Conservation (phyloP, 2,329 filamentous ascomycete species). For the Botrytis fragariae region DNA sequence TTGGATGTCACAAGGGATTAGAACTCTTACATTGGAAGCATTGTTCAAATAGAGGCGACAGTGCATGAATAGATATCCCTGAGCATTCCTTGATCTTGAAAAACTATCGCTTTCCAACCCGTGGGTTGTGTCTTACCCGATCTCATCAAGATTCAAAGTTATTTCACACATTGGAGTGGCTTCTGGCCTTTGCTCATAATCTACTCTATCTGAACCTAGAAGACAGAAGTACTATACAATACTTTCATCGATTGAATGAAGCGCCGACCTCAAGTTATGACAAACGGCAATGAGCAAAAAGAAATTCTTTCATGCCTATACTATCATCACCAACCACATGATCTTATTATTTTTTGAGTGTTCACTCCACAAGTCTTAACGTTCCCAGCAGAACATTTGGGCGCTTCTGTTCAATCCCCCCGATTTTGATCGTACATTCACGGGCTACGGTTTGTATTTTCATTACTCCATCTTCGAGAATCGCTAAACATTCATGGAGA, state of each 20-base stretch:
- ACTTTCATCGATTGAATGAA: neutral
- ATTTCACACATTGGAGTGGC: neutral
- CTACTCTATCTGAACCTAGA: fast-evolving
- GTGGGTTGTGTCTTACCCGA: fast-evolving
- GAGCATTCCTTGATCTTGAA: fast-evolving
- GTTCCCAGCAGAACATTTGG: fast-evolving
- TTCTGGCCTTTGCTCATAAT: neutral
- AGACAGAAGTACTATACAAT: neutral
- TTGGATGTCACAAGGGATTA: neutral
- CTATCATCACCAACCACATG: too few relatives aligned
- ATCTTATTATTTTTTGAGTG: too few relatives aligned
- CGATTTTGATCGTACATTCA: neutral
- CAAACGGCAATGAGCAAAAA: too few relatives aligned
- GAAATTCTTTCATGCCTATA: too few relatives aligned
- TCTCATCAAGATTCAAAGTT: neutral
- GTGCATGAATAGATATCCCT: too few relatives aligned
- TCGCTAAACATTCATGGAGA: neutral
- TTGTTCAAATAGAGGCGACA: too few relatives aligned
- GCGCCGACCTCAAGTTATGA: neutral
- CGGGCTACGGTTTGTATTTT: neutral
- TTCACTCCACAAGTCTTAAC: neutral
- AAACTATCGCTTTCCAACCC: neutral
- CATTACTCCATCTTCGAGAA: neutral
- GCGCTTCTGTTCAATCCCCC: too few relatives aligned
- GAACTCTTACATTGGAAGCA: neutral